phyloP scores from a whole-genome alignment of 768 basidiomycete genomes.

The Pilatotrama ljubarskyi region DNA sequence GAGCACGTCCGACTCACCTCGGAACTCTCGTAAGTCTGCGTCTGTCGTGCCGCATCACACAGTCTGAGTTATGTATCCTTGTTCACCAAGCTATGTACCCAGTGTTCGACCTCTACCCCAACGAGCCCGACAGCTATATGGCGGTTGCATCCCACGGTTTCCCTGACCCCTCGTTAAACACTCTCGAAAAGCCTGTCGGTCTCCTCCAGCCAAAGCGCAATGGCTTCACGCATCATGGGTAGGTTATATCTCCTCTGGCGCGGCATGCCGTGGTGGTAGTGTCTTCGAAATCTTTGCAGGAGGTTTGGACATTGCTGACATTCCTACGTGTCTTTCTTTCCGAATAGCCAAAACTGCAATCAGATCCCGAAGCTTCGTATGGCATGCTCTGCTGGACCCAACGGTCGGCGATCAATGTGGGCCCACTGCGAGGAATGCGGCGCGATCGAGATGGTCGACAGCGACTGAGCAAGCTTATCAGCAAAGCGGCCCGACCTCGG shows the following conservation, averaged over 20 bases:
- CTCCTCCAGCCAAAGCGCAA: constrained; percentile 64
- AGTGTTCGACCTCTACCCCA: constrained; percentile 62
- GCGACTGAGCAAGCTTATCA: constrained; percentile 43
- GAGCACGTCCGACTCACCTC: constrained; percentile 23
- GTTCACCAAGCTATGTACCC: constrained; percentile 48
- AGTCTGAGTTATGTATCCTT: not conserved
- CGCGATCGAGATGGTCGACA: constrained; percentile 85
- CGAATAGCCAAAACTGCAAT: constrained; percentile 62
- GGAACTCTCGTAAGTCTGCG: constrained; percentile 28
- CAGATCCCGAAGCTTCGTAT: constrained; percentile 84
- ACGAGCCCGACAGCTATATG: constrained; percentile 47
- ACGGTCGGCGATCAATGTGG: constrained; percentile 83
- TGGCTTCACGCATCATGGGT: constrained; percentile 72
- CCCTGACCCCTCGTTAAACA: constrained; percentile 36
- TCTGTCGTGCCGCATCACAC: not conserved
- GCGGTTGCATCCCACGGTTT: constrained; percentile 44
- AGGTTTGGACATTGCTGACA: not conserved
- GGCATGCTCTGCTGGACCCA: constrained; percentile 68
- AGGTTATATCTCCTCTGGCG: constrained; percentile 31
- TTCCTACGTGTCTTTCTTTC: not conserved
- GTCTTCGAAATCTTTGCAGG: not conserved
- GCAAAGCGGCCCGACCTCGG: not conserved
- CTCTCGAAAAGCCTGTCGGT: constrained; percentile 49
- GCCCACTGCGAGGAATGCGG: constrained; percentile 87
- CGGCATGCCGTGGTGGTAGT: not conserved